Base-by-base conservation (phyloP, 108 stramenopile genomes). In the Bacterosira constricta region DNA sequence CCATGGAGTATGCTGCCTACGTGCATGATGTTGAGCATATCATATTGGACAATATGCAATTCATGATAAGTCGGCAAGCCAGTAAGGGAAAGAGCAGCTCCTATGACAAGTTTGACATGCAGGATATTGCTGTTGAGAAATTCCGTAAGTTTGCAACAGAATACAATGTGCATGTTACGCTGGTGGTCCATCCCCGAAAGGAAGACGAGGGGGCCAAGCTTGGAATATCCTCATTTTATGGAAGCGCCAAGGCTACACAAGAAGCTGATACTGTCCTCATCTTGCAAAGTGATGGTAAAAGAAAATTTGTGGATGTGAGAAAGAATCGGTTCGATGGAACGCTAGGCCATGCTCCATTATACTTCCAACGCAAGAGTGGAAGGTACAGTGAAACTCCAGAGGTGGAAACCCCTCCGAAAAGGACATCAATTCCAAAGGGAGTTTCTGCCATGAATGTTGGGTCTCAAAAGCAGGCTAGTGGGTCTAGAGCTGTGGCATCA, bases 181-280 rank as follows among this genome's bases (percentile, higher is more conserved):
- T 99, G 29, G 99, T 99, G 9, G 91, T 97, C 26, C 99, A 99
- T 60, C 99, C 99, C 0, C 85, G 98, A 15, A 99, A 99, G 74
- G 99, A 99, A 85, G 94, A 86, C 41, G 95, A 96, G 73, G 77
- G 78, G 35, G 54, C 79, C 39, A 77, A 80, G 39, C 74, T 99
- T 32, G 81, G 86, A 41, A 93, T 99, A 9, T 84, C 84, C 6
- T 91, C 89, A 25, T 83, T 99, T 46, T 98, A 85, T 51, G 99
- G 99, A 55, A 86, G 92, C 36, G 98, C 97, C 56, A 99, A 99
- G 83, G 97, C 97, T 12, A 97, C 99, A 11, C 99, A 99, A 85
- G 99, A 99, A 79, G 98, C 97, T n/a, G 99, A 99, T 70, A 96
- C 89, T 15, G 98, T 99, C 20, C 52, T 98, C 39, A 98, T 99